Evolutionary conservation across 2,329 filamentous ascomycete species (phyloP).

Genomic region (Fusarium agapanthi): DNA sequence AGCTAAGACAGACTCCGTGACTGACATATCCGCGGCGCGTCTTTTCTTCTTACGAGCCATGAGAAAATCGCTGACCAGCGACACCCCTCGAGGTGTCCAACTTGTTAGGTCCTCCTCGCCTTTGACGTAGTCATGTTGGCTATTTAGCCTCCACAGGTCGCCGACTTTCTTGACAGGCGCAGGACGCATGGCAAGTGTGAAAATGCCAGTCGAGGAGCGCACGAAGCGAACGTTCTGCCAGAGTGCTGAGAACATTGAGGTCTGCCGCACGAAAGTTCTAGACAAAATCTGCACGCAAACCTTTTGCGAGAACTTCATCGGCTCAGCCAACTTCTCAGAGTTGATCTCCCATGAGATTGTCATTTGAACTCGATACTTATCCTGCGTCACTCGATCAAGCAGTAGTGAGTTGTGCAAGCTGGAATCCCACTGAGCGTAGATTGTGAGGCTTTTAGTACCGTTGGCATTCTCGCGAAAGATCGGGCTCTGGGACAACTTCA

Average conservation of each 20-base stretch:
- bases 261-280: slow-evolving; percentile 83
- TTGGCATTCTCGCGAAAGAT: slow-evolving; percentile 86
- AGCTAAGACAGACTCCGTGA: slow-evolving; percentile 72
- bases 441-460: slow-evolving; percentile 84
- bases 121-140: slow-evolving; percentile 93
- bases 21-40: slow-evolving; percentile 82
- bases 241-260: slow-evolving; percentile 85
- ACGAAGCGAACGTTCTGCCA: slow-evolving; percentile 88
- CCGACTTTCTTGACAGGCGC: slow-evolving; percentile 90
- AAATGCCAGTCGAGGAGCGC: slow-evolving; percentile 86
- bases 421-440: slow-evolving; percentile 96
- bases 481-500: slow-evolving; percentile 82
- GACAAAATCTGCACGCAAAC: slow-evolving; percentile 85
- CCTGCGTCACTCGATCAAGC: slow-evolving; percentile 91
- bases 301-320: slow-evolving; percentile 86
- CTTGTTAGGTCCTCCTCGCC: slow-evolving; percentile 86
- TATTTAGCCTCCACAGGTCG: slow-evolving; percentile 96
- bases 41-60: slow-evolving; percentile 75
- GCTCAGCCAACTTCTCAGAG: slow-evolving; percentile 84
- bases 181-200: slow-evolving; percentile 85
- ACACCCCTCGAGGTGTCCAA: slow-evolving; percentile 91
- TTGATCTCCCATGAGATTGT: slow-evolving; percentile 85
- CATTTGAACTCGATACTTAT: slow-evolving; percentile 91
- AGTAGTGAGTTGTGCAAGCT: slow-evolving; percentile 91
- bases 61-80: slow-evolving; percentile 89